Conservation (phyloP, 2,329 filamentous ascomycete genomes). For the Samsoniella hepiali region DNA sequence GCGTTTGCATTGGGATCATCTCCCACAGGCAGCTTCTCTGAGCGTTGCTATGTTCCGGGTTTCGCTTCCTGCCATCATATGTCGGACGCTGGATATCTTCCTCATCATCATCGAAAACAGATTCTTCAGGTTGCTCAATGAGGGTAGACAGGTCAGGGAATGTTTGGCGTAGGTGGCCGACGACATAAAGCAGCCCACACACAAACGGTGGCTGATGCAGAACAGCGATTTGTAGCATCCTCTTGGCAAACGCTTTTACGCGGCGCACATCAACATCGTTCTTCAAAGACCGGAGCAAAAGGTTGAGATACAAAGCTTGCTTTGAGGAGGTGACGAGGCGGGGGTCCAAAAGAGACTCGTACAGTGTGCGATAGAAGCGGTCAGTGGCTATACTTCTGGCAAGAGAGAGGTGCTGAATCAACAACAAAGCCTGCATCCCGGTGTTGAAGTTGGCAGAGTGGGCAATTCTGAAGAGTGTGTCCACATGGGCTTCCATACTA, state of each 20-base stretch:
- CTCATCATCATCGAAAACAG: slow-evolving; percentile 61
- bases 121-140: slow-evolving; percentile 75
- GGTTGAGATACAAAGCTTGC: slow-evolving; percentile 90
- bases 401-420: slow-evolving; percentile 88
- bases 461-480: slow-evolving; percentile 92
- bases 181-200: slow-evolving; percentile 86
- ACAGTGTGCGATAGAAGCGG: slow-evolving; percentile 90
- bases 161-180: slow-evolving; percentile 73
- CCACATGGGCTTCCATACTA: slow-evolving; percentile 80
- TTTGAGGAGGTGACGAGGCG: slow-evolving; percentile 88
- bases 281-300: slow-evolving; percentile 85
- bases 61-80: slow-evolving; percentile 88
- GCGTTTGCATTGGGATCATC: slow-evolving; percentile 52
- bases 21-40: slow-evolving; percentile 94
- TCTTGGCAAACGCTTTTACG: slow-evolving; percentile 93
- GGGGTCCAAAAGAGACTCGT: slow-evolving; percentile 90
- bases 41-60: slow-evolving; percentile 91
- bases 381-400: slow-evolving; percentile 80
- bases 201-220: slow-evolving; percentile 91
- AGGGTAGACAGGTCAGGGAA: slow-evolving; percentile 80
- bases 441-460: slow-evolving; percentile 99
- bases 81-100: slow-evolving; percentile 41
- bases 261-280: slow-evolving; percentile 85
- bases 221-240: slow-evolving; percentile 80
- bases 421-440: slow-evolving; percentile 87